phyloP scores from a whole-genome alignment of 352 stramenopile genomes.

The Phytophthora parvispora region DNA sequence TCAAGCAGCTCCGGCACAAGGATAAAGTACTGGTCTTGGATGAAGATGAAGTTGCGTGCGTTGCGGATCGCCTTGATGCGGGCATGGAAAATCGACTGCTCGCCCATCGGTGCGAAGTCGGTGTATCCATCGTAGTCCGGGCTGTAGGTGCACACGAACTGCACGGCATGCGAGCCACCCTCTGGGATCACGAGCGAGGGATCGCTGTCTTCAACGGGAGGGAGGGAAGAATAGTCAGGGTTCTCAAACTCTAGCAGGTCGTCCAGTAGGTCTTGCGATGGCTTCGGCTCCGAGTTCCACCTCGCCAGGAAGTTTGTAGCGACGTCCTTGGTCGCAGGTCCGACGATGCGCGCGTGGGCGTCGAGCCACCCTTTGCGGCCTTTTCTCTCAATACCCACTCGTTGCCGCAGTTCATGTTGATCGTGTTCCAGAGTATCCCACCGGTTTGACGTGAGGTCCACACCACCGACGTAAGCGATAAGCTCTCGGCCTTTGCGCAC shows the following conservation, averaged over 20 bases:
- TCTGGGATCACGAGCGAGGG: constrained; percentile 5
- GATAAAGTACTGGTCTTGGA: constrained; percentile 72
- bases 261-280: constrained; percentile 33
- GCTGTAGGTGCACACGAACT: constrained; percentile 45
- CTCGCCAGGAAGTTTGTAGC: constrained; percentile 58
- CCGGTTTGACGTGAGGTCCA: constrained; percentile 53
- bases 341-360: constrained; percentile 44
- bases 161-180: constrained; percentile 27
- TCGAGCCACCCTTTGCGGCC: constrained; percentile 59
- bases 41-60: constrained; percentile 60
- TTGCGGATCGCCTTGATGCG: constrained; percentile 59
- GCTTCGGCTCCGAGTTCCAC: constrained; percentile 53
- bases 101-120: constrained; percentile 50
- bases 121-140: constrained; percentile 40
- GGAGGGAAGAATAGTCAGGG: constrained; percentile 23
- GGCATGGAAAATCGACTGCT: constrained; percentile 52
- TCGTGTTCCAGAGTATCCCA: constrained; percentile 65
- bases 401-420: constrained; percentile 38
- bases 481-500: constrained; percentile 43
- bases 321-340: constrained; percentile 50
- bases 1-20: constrained; percentile 34
- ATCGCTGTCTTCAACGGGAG: constrained; percentile 7
- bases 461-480: constrained; percentile 49
- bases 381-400: constrained; percentile 28
- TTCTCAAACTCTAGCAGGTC: constrained; percentile 54